Percentiles rank a stretch among this genome's conserved stretches.
phyloP scores from a whole-genome alignment of 179 eudicot genomes.

The Spergularia azorica region DNA sequence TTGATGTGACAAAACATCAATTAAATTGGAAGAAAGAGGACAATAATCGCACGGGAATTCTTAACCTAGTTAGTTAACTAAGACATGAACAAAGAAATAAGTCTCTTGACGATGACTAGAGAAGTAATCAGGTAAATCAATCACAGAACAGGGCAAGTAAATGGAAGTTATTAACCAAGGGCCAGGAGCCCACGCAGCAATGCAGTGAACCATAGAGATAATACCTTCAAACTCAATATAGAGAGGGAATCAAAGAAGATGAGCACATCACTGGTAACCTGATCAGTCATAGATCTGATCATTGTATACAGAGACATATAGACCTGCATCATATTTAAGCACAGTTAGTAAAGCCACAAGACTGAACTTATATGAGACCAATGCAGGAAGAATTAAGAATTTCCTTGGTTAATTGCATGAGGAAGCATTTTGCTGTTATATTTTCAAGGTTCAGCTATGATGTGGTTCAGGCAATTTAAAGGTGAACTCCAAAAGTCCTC shows the following conservation, averaged over 20 bases:
- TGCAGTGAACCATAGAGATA: slow-evolving; percentile 1
- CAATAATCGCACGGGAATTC: neutral
- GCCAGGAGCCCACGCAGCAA: neutral
- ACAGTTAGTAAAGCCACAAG: neutral
- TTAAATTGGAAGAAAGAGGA: neutral
- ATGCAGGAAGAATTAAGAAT: neutral
- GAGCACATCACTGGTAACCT: slow-evolving; percentile 41
- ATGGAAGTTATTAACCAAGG: neutral
- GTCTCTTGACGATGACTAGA: neutral
- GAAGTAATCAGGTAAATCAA: neutral
- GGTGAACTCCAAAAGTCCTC: neutral
- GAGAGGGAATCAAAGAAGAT: slow-evolving; percentile 54
- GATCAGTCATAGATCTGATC: slow-evolving; percentile 69
- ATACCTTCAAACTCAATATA: slow-evolving; percentile 79
- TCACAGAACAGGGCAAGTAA: neutral
- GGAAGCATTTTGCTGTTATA: neutral
- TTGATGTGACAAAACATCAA: no score
- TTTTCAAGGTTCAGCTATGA: neutral
- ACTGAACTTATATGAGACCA: neutral
- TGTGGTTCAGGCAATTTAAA: neutral
- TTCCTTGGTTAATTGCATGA: neutral
- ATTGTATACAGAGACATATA: slow-evolving; percentile 75
- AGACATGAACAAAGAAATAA: no score
- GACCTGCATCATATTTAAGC: slow-evolving; percentile 59
- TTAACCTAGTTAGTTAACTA: neutral